Evolutionary conservation across 169 alveolate genomes (phyloP), one percentile per base, ranked within the genome.

Genomic region (Plasmodium yoelii): DNA sequence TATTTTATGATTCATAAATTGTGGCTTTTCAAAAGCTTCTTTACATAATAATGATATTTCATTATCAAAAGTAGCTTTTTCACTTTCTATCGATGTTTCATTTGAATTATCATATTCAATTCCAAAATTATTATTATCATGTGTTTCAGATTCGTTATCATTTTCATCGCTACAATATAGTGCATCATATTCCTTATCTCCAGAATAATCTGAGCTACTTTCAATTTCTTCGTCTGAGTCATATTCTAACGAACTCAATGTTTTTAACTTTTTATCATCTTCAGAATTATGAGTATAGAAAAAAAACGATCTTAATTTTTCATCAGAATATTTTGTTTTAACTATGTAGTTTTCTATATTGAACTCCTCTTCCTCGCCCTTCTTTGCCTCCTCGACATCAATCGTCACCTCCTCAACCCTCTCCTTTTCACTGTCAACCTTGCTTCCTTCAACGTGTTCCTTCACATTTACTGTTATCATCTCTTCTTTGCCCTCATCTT

Each of bases 1-100:
- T 10, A 82, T 82, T 82, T 82, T 82, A 61, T 82, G 80, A 65
- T 82, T 82, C 90, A 82, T 82, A 65, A 51, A 60, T 56, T 82
- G 90, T 13, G 90, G 90, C 65, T 82, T 82, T 9, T 82, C 82
- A 67, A 82, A 15, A 53, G 90, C 90, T 82, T 82, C 84, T 67
- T 82, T 82, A 26, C 90, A 82, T 28, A 82, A 49, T 67, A 82
- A 53, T 22, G 60, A 46, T 55, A 82, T 82, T 82, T 82, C 90
- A 24, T 82, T 82, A 18, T 15, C n/a, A 68, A 82, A 82, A 28
- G 71, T 28, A 26, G 6, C 42, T 34, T 82, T 82, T 24, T 82
- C 90, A 65, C 68, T 82, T 55, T 82, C 84, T 2, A 65, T 13
- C 55, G 56, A 67, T 51, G 56, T 34, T 15, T 82, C 84, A 67